These are phyloP conservation scores for Ustilago trichophora DNA, from an alignment of 1,284 basidiomycete species.

Conservation along the genomic window DNA sequence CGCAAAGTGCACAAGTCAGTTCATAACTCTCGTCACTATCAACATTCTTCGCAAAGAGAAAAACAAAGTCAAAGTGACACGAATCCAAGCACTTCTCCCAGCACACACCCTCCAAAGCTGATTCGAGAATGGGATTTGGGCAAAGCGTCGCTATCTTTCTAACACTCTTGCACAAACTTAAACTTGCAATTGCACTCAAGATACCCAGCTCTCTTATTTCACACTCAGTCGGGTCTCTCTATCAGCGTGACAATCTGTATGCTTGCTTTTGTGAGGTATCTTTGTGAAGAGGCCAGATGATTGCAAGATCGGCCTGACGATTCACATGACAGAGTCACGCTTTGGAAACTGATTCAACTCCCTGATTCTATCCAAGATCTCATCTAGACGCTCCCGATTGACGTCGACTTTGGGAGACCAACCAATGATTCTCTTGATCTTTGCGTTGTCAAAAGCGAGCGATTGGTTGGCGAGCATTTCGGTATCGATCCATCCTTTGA, in stretches of 20 bases:
- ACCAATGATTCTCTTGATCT: slow-evolving; percentile 29
- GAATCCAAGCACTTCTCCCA: background rate
- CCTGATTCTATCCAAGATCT: slow-evolving; percentile 21
- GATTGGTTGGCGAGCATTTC: slow-evolving; percentile 43
- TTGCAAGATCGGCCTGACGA: no score
- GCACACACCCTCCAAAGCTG: slow-evolving; percentile 2
- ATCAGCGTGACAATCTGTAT: no score
- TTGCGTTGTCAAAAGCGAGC: slow-evolving; percentile 37
- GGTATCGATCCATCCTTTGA: slow-evolving; percentile 23
- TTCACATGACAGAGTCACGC: background rate
- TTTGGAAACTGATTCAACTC: slow-evolving; percentile 23
- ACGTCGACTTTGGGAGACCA: slow-evolving; percentile 33
- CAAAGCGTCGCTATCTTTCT: slow-evolving; percentile 21
- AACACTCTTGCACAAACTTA: background rate
- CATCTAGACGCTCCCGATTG: slow-evolving; percentile 10
- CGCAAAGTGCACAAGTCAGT: no score
- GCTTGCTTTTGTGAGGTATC: no score
- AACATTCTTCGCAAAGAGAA: background rate
- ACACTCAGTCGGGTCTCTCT: no score
- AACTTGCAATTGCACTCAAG: no score
- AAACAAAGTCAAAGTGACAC: background rate
- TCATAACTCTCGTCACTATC: background rate
- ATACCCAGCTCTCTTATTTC: no score
- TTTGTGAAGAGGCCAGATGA: no score
- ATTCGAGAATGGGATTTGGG: slow-evolving; percentile 40